phyloP scores from a whole-genome alignment of 202 grass and related monocot genomes.

The Setaria viridis region DNA sequence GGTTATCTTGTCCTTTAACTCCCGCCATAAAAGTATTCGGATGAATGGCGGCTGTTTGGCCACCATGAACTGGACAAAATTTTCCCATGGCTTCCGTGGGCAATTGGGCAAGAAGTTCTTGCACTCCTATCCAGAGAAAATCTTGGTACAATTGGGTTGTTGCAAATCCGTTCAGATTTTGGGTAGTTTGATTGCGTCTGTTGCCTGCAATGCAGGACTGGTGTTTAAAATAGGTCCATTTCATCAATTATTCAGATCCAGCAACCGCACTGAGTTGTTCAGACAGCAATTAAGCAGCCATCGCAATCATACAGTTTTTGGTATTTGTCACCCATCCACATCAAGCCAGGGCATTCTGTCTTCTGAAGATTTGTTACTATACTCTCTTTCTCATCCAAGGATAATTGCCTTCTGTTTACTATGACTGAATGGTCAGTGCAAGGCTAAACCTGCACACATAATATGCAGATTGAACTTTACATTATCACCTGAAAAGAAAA shows the following conservation, averaged over 20 bases:
- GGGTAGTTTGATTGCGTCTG: slow-evolving; percentile 6
- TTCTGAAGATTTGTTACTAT: neutral
- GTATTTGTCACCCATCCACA: slow-evolving; percentile 19
- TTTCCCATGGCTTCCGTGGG: neutral
- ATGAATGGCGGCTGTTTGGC: neutral
- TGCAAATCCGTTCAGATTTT: neutral
- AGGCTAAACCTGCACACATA: neutral
- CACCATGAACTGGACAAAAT: neutral
- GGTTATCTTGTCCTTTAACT: neutral
- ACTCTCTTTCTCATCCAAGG: neutral
- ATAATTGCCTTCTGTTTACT: neutral
- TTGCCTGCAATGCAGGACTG: slow-evolving; percentile 10
- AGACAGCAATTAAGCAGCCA: neutral
- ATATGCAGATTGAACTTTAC: neutral
- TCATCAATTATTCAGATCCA: slow-evolving; percentile 18
- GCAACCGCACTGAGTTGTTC: neutral
- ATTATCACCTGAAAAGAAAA: no score
- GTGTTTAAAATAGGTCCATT: slow-evolving; percentile 13
- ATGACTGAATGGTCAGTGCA: neutral
- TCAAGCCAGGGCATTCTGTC: slow-evolving; percentile 17
- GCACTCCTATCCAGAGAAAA: neutral
- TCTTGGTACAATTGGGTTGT: neutral
- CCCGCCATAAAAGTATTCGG: slow-evolving; percentile 5
- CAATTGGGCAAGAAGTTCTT: neutral
- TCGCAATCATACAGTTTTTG: neutral